These are phyloP conservation scores for Elaeagnus macrophylla DNA, from an alignment of 306 rosid species.

Conservation along the genomic window DNA sequence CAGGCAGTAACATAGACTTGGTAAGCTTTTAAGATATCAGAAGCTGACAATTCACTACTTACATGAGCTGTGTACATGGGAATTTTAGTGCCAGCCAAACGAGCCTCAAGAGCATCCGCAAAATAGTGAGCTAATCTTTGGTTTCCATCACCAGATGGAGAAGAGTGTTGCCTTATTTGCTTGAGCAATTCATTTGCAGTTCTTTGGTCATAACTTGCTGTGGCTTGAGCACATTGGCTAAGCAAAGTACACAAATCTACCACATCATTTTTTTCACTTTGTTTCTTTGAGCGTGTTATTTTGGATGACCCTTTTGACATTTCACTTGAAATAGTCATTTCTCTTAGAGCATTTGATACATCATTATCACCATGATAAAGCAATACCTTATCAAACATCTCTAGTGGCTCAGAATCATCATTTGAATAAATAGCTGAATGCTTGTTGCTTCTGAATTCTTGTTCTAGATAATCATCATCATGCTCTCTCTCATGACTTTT, in stretches of 20 bases:
- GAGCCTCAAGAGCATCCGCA: slow-evolving; percentile 32
- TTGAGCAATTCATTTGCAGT: slow-evolving; percentile 22
- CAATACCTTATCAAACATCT: slow-evolving; percentile 29
- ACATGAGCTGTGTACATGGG: slow-evolving; percentile 24
- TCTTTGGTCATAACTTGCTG: slow-evolving; percentile 21
- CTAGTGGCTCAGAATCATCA: slow-evolving; percentile 18
- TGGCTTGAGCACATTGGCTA: slow-evolving; percentile 35
- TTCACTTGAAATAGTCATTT: background rate
- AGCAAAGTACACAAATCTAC: slow-evolving; percentile 36
- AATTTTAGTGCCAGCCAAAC: slow-evolving; percentile 21
- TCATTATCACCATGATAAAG: slow-evolving; percentile 22
- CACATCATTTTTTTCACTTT: slow-evolving; percentile 13
- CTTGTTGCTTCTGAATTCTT: slow-evolving; percentile 17
- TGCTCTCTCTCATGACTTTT: slow-evolving; percentile 23
- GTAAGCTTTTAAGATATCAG: slow-evolving; percentile 28
- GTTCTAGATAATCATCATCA: slow-evolving; percentile 10
- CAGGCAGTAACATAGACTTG: slow-evolving; percentile 26
- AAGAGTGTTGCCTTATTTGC: slow-evolving; percentile 35
- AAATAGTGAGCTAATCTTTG: slow-evolving; percentile 40
- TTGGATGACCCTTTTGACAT: slow-evolving; percentile 7
- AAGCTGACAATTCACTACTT: slow-evolving; percentile 17
- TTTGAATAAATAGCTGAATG: slow-evolving; percentile 16
- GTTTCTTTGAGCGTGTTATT: slow-evolving; percentile 15
- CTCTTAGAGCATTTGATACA: background rate
- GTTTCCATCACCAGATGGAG: slow-evolving; percentile 26